phyloP scores from a whole-genome alignment of 2,329 filamentous ascomycete genomes.

The Fusarium udum region DNA sequence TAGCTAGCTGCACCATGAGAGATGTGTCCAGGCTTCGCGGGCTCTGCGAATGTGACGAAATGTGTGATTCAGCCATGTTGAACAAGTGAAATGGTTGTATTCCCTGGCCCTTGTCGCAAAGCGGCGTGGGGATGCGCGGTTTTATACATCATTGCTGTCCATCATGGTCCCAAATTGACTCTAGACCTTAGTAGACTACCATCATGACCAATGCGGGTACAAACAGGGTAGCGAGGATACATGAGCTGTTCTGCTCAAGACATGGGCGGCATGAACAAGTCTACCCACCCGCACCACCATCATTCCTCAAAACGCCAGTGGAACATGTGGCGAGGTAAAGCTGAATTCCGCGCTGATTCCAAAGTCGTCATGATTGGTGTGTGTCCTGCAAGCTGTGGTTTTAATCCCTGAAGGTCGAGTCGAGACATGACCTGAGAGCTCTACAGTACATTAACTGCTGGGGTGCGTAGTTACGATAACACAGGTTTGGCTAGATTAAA shows the following conservation, averaged over 20 bases:
- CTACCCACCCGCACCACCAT: constrained; percentile 13
- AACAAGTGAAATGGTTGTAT: neutral
- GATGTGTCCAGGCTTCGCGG: constrained; percentile 43
- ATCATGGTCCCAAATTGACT: constrained; percentile 4
- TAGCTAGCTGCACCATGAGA: constrained; percentile 57
- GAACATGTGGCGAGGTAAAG: constrained; percentile 14
- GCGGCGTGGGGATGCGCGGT: constrained; percentile 11
- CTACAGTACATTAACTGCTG: neutral
- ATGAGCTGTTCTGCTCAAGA: constrained; percentile 1
- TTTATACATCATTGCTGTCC: constrained; percentile 16
- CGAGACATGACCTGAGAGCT: constrained; percentile 2
- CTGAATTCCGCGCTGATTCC: neutral
- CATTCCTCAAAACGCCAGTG: constrained; percentile 5
- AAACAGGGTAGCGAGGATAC: neutral
- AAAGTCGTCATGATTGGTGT: constrained; percentile 12
- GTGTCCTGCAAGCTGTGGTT: neutral
- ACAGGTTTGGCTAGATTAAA: neutral
- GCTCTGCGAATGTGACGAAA: constrained; percentile 49
- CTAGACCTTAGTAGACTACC: neutral
- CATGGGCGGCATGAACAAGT: constrained; percentile 1
- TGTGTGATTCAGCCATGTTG: constrained; percentile 40
- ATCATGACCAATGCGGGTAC: constrained; percentile 16
- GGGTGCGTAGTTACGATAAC: neutral
- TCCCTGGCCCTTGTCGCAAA: neutral
- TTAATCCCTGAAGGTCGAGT: neutral